Conservation (phyloP, 2,329 filamentous ascomycete species). For the Colletotrichum scovillei region DNA sequence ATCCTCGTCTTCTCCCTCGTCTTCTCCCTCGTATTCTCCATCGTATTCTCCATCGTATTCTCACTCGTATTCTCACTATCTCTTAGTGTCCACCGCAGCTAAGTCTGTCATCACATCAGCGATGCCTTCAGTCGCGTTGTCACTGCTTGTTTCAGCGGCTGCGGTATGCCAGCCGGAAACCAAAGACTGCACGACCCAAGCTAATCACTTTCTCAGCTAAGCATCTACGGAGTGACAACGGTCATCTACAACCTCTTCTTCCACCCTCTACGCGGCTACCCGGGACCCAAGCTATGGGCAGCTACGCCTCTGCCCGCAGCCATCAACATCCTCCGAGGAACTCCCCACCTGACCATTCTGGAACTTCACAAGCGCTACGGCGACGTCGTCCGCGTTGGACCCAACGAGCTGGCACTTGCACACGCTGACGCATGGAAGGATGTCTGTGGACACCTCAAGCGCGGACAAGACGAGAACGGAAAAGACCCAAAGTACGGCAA, state of each 20-base stretch:
- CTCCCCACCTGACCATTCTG: not conserved
- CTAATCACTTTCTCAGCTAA: not conserved
- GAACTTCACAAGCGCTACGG: constrained; percentile 40
- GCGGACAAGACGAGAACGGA: constrained; percentile 10
- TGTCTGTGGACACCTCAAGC: constrained; percentile 47
- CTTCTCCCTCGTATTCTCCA: no score
- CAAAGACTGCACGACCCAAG: no score
- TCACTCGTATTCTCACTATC: no score
- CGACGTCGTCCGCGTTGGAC: constrained; percentile 51
- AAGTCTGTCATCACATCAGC: no score
- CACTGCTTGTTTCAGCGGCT: no score
- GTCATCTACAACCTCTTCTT: constrained; percentile 46
- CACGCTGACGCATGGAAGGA: constrained; percentile 49
- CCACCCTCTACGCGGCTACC: constrained; percentile 46
- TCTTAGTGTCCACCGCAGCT: no score
- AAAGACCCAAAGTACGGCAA: constrained; percentile 11
- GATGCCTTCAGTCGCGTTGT: no score
- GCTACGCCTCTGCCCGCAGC: constrained; percentile 13
- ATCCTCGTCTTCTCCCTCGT: no score
- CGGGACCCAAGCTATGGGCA: constrained; percentile 40
- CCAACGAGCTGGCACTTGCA: constrained; percentile 52
- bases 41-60: no score
- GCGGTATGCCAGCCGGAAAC: no score
- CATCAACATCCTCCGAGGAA: constrained; percentile 1
- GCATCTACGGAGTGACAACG: not conserved